These are phyloP conservation scores for Pseudofabraea citricarpa DNA, from an alignment of 2,329 filamentous ascomycete species.

Conservation along the genomic window DNA sequence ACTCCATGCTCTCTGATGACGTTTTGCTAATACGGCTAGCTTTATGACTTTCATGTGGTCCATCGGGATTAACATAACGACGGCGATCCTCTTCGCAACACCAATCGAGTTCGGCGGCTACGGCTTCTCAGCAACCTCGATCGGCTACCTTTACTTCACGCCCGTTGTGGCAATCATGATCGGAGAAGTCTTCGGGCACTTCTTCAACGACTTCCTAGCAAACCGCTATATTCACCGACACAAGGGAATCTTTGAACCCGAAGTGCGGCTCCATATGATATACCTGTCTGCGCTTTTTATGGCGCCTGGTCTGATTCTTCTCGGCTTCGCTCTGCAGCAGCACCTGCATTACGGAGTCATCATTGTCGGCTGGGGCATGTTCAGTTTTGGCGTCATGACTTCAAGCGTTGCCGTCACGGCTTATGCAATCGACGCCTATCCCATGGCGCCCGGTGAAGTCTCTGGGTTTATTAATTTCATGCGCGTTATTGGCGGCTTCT, in stretches of 20 bases:
- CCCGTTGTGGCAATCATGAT: conserved; percentile 19
- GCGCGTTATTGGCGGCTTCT: conserved; percentile 13
- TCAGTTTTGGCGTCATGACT: background rate
- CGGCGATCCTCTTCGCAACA: conserved; percentile 16
- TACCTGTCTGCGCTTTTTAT: conserved; percentile 5
- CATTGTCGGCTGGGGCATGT: conserved; percentile 13
- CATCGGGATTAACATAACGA: conserved; percentile 21
- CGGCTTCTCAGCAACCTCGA: conserved; percentile 13
- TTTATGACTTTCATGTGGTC: conserved; percentile 22
- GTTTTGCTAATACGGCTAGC: background rate
- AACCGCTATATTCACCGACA: conserved; percentile 20
- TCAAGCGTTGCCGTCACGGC: conserved; percentile 9
- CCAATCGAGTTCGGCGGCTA: conserved; percentile 14
- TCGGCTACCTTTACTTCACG: conserved; percentile 22
- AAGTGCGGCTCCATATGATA: conserved; percentile 6
- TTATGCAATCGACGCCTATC: conserved; percentile 12
- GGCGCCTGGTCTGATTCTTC: conserved; percentile 12
- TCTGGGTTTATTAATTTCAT: conserved; percentile 13
- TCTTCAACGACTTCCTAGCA: conserved; percentile 24
- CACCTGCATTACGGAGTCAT: conserved; percentile 13
- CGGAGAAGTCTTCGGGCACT: conserved; percentile 24
- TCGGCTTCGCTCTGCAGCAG: conserved; percentile 11
- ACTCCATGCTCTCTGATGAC: conserved; percentile 12
- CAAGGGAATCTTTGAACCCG: conserved; percentile 15
- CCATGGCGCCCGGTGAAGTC: conserved; percentile 13